Conservation (phyloP, 2,329 filamentous ascomycete genomes). For the Dothiorella sarmentorum region DNA sequence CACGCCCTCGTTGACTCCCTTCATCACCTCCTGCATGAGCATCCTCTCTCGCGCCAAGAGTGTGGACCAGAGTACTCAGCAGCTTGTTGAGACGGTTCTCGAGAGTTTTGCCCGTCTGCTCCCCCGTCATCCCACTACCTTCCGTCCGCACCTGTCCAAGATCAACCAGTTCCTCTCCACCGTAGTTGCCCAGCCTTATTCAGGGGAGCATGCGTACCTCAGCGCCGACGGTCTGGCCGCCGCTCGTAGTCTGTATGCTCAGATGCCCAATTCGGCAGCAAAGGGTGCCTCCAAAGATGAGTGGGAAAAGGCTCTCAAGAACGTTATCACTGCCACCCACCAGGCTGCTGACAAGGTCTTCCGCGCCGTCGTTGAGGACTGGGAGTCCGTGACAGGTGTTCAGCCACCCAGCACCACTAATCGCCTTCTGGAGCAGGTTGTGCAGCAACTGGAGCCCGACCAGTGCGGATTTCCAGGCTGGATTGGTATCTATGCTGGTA, state of each 20-base stretch:
- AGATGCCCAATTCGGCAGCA: conserved; percentile 75
- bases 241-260: conserved; percentile 63
- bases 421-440: conserved; percentile 31
- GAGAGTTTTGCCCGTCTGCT: conserved; percentile 69
- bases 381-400: conserved; percentile 62
- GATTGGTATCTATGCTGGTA: conserved; percentile 71
- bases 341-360: conserved; percentile 72
- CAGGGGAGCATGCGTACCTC: conserved; percentile 34
- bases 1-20: conserved; percentile 73
- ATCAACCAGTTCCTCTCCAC: conserved; percentile 59
- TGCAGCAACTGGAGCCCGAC: conserved; percentile 40
- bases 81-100: conserved; percentile 64
- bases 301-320: conserved; percentile 67
- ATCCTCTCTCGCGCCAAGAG: conserved; percentile 25
- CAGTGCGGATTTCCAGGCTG: conserved; percentile 60
- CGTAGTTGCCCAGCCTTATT: conserved; percentile 44
- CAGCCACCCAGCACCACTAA: conserved; percentile 25
- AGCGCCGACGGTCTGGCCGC: conserved; percentile 62
- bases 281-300: conserved; percentile 75
- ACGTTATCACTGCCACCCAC: conserved; percentile 64
- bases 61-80: conserved; percentile 16
- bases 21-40: conserved; percentile 69
- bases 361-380: conserved; percentile 74
- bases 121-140: conserved; percentile 77
- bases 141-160: conserved; percentile 71